Percentiles rank a stretch among this genome's conserved stretches.
Evolutionary conservation across 257 asterid genomes (phyloP).

Genomic region (Solanum virginianum): DNA sequence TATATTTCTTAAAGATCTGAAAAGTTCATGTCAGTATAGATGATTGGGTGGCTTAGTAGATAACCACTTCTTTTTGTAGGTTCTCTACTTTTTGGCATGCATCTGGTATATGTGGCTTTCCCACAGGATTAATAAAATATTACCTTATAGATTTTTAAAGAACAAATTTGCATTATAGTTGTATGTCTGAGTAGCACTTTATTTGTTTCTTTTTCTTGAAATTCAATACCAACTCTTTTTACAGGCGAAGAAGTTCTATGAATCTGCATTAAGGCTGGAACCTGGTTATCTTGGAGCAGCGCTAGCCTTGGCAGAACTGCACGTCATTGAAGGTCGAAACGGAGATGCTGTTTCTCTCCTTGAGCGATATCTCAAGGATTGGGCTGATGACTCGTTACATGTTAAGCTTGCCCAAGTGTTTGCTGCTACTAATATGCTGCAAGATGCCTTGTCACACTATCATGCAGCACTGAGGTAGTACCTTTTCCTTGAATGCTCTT

Average conservation of each 20-base stretch:
- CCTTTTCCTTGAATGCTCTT: background rate
- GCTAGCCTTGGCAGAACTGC: constrained; percentile 96
- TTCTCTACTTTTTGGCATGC: background rate
- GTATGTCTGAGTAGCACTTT: background rate
- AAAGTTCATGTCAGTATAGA: background rate
- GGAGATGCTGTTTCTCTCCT: constrained; percentile 86
- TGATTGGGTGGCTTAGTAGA: background rate
- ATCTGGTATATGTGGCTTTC: background rate
- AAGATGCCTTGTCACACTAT: constrained; percentile 86
- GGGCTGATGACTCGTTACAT: constrained; percentile 95
- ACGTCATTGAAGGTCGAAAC: constrained; percentile 82
- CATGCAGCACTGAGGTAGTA: constrained; percentile 81
- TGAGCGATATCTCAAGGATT: constrained; percentile 75
- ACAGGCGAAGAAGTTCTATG: constrained; percentile 94
- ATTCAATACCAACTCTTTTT: background rate
- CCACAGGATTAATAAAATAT: background rate
- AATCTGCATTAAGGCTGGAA: constrained; percentile 93
- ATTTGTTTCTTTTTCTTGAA: background rate
- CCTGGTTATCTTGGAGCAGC: constrained; percentile 98
- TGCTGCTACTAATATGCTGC: constrained; percentile 86
- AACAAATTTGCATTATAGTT: background rate
- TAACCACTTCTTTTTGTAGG: background rate
- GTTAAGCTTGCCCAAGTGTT: constrained; percentile 95
- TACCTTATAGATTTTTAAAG: background rate
- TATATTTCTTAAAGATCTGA: background rate